These are phyloP conservation scores for Verticillium dahliae DNA, from an alignment of 2,329 filamentous ascomycete genomes.

Conservation along the genomic window DNA sequence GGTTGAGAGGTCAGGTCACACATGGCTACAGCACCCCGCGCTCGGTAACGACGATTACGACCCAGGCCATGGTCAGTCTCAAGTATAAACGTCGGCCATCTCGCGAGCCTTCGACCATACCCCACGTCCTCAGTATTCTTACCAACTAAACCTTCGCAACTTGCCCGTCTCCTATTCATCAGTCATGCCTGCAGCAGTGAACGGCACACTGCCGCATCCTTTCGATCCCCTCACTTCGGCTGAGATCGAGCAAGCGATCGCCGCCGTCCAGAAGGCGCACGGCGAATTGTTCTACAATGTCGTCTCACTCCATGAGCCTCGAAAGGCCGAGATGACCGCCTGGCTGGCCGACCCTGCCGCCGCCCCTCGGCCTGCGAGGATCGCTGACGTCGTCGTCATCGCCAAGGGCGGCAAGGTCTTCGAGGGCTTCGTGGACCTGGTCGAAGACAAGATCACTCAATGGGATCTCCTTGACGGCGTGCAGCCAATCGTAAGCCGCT, in stretches of 20 bases:
- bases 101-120: not conserved
- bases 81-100: not conserved
- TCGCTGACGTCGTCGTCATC: constrained; percentile 81
- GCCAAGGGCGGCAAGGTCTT: constrained; percentile 71
- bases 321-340: constrained; percentile 74
- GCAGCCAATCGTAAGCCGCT: constrained; percentile 63
- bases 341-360: constrained; percentile 65
- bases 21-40: not conserved
- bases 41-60: not conserved
- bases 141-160: not conserved
- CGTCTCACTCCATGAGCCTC: constrained; percentile 76
- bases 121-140: not conserved
- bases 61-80: not conserved
- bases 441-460: constrained; percentile 56
- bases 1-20: not conserved
- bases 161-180: not conserved
- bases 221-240: constrained; percentile 67
- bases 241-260: constrained; percentile 69
- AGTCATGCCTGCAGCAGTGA: not conserved
- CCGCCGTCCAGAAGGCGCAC: constrained; percentile 63
- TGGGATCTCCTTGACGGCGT: constrained; percentile 73
- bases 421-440: constrained; percentile 74
- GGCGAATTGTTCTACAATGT: constrained; percentile 77
- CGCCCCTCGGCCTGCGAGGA: constrained; percentile 56
- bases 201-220: constrained; percentile 44